Evolutionary conservation across 2,329 filamentous ascomycete species (phyloP).

Genomic region (Exophiala lecanii-corni): DNA sequence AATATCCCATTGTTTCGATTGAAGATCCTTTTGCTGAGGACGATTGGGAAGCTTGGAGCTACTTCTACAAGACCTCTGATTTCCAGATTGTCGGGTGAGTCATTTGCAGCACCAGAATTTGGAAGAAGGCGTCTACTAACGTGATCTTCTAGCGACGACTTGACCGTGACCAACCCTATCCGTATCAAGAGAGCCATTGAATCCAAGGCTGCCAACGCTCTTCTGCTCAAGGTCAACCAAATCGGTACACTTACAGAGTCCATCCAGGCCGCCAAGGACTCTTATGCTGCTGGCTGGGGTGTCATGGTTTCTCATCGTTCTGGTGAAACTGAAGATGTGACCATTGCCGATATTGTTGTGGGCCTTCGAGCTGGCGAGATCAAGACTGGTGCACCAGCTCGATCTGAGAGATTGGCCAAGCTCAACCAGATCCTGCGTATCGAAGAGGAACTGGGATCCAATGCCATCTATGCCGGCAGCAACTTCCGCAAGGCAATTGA

Average conservation of each 20-base stretch:
- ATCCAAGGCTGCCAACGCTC: slow-evolving; percentile 96
- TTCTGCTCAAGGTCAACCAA: slow-evolving; percentile 99
- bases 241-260: slow-evolving; percentile 98
- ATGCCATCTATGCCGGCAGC: slow-evolving; percentile 84
- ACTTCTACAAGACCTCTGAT: slow-evolving; percentile 99
- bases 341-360: slow-evolving; percentile 96
- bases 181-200: slow-evolving; percentile 99
- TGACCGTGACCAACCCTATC: slow-evolving; percentile 97
- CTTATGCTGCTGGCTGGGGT: slow-evolving; percentile 90
- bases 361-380: slow-evolving; percentile 96
- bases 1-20: slow-evolving; percentile 98
- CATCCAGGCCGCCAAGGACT: slow-evolving; percentile 98
- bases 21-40: slow-evolving; percentile 99
- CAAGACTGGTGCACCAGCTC: slow-evolving; percentile 94
- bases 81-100: slow-evolving; percentile 80
- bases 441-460: slow-evolving; percentile 93
- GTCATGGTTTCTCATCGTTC: slow-evolving; percentile 99
- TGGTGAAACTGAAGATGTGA: slow-evolving; percentile 99
- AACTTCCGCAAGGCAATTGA: slow-evolving; percentile 90
- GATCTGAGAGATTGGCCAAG: slow-evolving; percentile 98
- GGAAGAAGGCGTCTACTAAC: too few relatives aligned
- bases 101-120: too few relatives aligned
- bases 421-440: slow-evolving; percentile 99
- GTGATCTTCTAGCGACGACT: slow-evolving; percentile 73
- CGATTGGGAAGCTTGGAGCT: slow-evolving; percentile 99